Evolutionary conservation across 208 protist species (phyloP).

Genomic region (Leishmania gerbilli): DNA sequence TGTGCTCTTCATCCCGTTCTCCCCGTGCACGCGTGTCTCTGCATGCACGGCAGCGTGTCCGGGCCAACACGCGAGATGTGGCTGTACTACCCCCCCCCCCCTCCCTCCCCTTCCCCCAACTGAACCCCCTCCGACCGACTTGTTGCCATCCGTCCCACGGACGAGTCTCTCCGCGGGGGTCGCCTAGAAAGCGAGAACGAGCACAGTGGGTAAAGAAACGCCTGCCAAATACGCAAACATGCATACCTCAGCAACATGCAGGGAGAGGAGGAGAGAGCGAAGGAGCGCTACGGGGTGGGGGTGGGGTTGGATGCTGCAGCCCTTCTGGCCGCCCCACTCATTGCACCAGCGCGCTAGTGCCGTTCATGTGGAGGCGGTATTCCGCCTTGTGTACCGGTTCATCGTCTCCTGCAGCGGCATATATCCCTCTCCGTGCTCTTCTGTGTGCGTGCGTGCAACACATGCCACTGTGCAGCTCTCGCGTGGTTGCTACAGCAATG

Average conservation of each 20-base stretch:
- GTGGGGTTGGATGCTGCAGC: neutral
- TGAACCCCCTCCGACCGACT: neutral
- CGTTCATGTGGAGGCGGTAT: neutral
- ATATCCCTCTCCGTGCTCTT: neutral
- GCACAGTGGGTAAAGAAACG: neutral
- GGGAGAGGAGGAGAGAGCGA: neutral
- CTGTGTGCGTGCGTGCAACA: neutral
- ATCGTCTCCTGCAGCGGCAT: neutral
- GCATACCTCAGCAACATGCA: neutral
- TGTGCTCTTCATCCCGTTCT: neutral
- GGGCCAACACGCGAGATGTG: neutral
- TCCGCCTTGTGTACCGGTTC: neutral
- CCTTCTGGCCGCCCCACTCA: neutral
- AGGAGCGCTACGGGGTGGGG: neutral
- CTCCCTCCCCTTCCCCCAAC: too few species aligned
- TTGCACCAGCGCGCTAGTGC: neutral
- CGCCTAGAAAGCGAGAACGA: neutral
- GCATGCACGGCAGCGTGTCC: neutral
- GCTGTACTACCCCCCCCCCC: neutral
- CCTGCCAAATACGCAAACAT: neutral
- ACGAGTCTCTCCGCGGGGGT: neutral
- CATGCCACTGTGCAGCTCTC: neutral
- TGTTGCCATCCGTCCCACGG: neutral
- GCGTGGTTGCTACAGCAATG: neutral
- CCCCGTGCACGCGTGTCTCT: neutral